Conservation (phyloP, 208 protist species). For the Vickermania spadyakhi region DNA sequence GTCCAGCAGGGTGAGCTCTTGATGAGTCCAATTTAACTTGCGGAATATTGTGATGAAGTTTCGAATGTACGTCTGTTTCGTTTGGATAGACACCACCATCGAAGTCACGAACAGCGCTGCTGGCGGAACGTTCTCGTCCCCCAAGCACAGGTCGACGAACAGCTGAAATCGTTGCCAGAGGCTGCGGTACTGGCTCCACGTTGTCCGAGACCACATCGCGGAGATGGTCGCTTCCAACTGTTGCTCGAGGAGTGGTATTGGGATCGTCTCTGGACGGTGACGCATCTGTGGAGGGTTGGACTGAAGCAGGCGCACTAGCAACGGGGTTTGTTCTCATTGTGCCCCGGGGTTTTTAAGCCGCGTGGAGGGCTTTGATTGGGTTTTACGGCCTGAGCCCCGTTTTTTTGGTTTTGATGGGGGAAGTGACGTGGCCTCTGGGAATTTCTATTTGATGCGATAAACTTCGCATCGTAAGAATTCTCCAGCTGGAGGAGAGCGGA, state of each 20-base stretch:
- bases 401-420: neutral
- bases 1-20: neutral
- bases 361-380: neutral
- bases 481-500: neutral
- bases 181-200: conserved; percentile 1
- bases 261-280: neutral
- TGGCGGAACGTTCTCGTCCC: neutral
- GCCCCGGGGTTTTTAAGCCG: neutral
- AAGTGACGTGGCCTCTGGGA: neutral
- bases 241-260: no score
- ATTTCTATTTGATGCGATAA: neutral
- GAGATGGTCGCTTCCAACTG: no score
- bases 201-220: no score
- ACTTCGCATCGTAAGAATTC: neutral
- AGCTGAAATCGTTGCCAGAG: neutral
- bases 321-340: neutral
- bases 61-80: neutral
- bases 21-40: neutral
- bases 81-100: neutral
- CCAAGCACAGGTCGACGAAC: neutral
- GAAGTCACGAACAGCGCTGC: neutral
- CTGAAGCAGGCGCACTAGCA: neutral
- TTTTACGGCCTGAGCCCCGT: neutral
- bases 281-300: conserved; percentile 1
- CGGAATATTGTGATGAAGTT: neutral